Evolutionary conservation across 176 grass and related monocot genomes (phyloP), one percentile per base, ranked within the genome.

Genomic region (Eragrostis curvula): DNA sequence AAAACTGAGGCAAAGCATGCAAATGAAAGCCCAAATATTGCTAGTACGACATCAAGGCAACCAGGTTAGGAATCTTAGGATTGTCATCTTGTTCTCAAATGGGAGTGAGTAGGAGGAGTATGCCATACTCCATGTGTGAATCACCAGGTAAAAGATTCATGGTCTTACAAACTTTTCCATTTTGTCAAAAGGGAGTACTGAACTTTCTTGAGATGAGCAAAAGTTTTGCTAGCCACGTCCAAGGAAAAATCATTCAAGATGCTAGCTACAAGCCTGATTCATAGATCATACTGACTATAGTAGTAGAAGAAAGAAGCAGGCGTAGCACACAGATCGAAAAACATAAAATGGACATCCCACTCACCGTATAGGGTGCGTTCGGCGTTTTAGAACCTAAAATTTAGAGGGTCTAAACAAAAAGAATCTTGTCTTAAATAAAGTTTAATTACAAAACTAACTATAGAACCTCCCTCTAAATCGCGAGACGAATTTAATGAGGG

Each of bases 181-280:
- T 36, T 36, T 42, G 61, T 60, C 61, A 69, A 69, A 81, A 68
- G 69, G 40, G 7, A 20, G 16, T 2, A 12, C 14, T 21, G n/a
- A 17, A 6, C 78, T 81, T 81, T 81, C 85, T 76, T 81, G 71
- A 76, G 61, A 69, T 12, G 51, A 30, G 29, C 39, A 28, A 81
- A 85, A 79, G 83, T 62, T 63, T 9, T 78, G n/a, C 11, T 29
- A 30, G 24, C 70, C 58, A 45, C 8, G 65, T 29, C 5, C 21
- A 43, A 80, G 66, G 41, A 50, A 70, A 70, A 75, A 56, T 15
- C 66, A 43, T 78, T 40, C 29, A 15, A 71, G 66, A 15, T 14
- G 29, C 53, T 23, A 23, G 6, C 6, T 53, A 53, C 29, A 40
- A 5, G 5, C 44, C 5, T 32, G 23, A 66, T 47, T 56, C 29